phyloP scores from a whole-genome alignment of 768 basidiomycete genomes.

The Leccinum arenicola region DNA sequence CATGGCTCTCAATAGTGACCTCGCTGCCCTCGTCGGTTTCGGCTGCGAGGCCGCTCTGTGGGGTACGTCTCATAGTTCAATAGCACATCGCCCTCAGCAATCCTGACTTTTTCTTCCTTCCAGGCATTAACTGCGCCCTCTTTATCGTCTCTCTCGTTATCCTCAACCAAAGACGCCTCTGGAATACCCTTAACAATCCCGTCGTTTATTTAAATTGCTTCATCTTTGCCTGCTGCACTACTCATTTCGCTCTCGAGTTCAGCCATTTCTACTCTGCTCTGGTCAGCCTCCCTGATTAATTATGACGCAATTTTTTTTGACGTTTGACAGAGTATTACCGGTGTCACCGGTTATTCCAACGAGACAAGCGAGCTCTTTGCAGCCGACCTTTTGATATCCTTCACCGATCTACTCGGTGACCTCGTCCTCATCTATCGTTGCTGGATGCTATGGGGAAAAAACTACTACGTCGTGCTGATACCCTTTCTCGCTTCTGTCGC shows the following conservation, averaged over 20 bases:
- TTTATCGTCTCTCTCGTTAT: slow-evolving; percentile 30
- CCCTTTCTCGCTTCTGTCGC: slow-evolving; percentile 34
- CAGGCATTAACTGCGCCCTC: slow-evolving; percentile 25
- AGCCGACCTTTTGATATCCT: slow-evolving; percentile 36
- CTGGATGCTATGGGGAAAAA: slow-evolving; percentile 39
- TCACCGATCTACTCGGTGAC: slow-evolving; percentile 37
- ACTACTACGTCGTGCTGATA: slow-evolving; percentile 32
- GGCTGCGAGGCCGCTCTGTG: slow-evolving; percentile 36
- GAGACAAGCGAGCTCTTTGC: slow-evolving; percentile 33
- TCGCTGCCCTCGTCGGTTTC: slow-evolving; percentile 38
- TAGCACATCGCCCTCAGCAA: neutral
- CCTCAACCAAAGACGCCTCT: slow-evolving; percentile 13
- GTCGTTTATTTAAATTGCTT: slow-evolving; percentile 28
- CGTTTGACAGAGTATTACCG: slow-evolving; percentile 19
- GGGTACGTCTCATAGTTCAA: slow-evolving; percentile 23
- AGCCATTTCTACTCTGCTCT: slow-evolving; percentile 32
- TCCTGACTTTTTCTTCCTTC: neutral
- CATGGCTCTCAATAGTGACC: slow-evolving; percentile 29
- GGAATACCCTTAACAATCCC: slow-evolving; percentile 18
- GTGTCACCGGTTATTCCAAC: slow-evolving; percentile 26
- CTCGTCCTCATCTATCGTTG: slow-evolving; percentile 40
- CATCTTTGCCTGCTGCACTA: slow-evolving; percentile 34
- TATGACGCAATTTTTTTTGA: neutral
- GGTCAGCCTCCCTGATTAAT: slow-evolving; percentile 21
- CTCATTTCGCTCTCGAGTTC: slow-evolving; percentile 36